Conservation (phyloP, 306 rosid species). For the Malus sieversii region DNA sequence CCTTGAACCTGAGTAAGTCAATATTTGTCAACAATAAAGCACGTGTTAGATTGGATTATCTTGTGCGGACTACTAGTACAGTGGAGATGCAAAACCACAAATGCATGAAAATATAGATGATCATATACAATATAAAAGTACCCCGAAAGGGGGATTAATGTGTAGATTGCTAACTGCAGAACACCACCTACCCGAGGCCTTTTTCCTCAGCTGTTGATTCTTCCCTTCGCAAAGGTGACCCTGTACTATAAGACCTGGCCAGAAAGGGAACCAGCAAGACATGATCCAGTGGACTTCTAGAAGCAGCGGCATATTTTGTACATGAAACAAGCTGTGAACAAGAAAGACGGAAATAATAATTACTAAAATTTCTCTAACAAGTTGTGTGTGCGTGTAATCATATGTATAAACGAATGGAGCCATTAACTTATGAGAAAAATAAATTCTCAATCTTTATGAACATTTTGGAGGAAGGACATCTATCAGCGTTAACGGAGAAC, state of each 20-base stretch:
- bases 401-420: background rate
- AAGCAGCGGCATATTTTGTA: constrained; percentile 37
- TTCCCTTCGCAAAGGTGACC: constrained; percentile 47
- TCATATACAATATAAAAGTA: background rate
- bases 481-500: background rate
- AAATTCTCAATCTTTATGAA: background rate
- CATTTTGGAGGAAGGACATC: background rate
- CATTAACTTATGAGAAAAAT: background rate
- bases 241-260: constrained; percentile 41
- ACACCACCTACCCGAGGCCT: constrained; percentile 39
- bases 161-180: background rate
- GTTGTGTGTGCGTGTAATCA: background rate
- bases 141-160: background rate
- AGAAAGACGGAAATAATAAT: constrained; percentile 1
- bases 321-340: constrained; percentile 47
- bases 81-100: constrained; percentile 9
- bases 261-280: constrained; percentile 31
- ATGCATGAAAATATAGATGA: background rate
- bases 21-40: constrained; percentile 14
- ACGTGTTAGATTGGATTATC: constrained; percentile 2
- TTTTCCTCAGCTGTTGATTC: constrained; percentile 27
- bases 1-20: constrained; percentile 49
- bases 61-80: background rate
- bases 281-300: constrained; percentile 36
- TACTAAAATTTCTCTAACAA: background rate